Evolutionary conservation across 768 basidiomycete genomes (phyloP).

Genomic region (Boletus barrowsii): DNA sequence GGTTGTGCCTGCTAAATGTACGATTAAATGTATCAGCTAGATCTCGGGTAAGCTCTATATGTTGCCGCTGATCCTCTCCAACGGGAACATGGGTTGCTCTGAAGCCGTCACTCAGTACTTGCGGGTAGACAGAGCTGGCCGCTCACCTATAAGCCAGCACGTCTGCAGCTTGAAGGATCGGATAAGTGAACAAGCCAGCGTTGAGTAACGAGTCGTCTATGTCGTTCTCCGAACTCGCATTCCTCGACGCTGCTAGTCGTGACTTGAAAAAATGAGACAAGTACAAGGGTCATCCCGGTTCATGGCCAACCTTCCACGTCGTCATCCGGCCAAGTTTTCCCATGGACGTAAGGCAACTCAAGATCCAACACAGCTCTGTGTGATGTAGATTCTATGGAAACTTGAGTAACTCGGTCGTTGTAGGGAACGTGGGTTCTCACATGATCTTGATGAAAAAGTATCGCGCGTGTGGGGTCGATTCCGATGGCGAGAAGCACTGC

Average conservation of each 20-base stretch:
- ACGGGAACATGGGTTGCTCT: constrained; percentile 94
- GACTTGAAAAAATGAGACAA: constrained; percentile 43
- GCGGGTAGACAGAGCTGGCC: neutral
- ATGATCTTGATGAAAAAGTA: constrained; percentile 87
- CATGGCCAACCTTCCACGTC: constrained; percentile 79
- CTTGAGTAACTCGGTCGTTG: neutral
- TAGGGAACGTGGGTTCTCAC: constrained; percentile 37
- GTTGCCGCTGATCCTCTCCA: constrained; percentile 94
- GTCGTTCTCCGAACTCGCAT: constrained; percentile 71
- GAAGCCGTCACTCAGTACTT: neutral
- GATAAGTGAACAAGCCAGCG: constrained; percentile 87
- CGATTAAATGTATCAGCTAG: constrained; percentile 82
- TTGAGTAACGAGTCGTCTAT: constrained; percentile 81
- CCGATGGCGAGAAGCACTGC: constrained; percentile 84
- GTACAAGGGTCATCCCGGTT: neutral
- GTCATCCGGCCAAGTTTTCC: constrained; percentile 89
- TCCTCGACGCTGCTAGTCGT: constrained; percentile 69
- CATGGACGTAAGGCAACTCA: constrained; percentile 77
- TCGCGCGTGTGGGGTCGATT: constrained; percentile 69
- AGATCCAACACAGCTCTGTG: constrained; percentile 84
- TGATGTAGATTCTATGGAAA: constrained; percentile 70
- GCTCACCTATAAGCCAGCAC: constrained; percentile 62
- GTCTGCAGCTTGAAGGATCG: constrained; percentile 84
- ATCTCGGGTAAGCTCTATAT: constrained; percentile 85
- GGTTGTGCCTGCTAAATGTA: constrained; percentile 43